These are phyloP conservation scores for Tilletia setariae DNA, from an alignment of 1,284 basidiomycete genomes.

Conservation along the genomic window DNA sequence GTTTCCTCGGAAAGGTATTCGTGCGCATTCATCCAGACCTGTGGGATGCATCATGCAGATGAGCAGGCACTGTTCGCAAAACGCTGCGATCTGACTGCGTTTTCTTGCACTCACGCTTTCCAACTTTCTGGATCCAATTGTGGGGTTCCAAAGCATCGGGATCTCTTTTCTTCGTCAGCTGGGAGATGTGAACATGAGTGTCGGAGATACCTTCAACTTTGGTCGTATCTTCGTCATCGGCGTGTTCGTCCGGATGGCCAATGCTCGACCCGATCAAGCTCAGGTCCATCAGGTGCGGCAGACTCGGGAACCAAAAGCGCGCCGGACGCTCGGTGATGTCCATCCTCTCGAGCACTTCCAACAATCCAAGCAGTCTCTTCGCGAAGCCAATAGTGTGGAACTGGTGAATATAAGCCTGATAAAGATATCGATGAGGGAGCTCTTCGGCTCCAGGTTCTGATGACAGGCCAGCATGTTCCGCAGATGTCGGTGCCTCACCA, in stretches of 20 bases:
- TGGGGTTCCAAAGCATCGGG: constrained; percentile 71
- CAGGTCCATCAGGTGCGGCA: constrained; percentile 44
- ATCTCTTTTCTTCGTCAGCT: constrained; percentile 61
- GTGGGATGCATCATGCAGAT: too few relatives aligned
- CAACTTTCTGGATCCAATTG: constrained; percentile 29
- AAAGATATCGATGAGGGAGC: constrained; percentile 56
- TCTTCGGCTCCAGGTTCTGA: not conserved
- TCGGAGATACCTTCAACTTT: constrained; percentile 61
- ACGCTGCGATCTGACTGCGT: too few relatives aligned
- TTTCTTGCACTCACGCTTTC: constrained; percentile 30
- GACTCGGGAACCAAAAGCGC: constrained; percentile 68
- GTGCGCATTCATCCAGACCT: constrained; percentile 32
- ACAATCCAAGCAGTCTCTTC: constrained; percentile 53
- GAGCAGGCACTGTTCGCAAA: too few relatives aligned
- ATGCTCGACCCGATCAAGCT: constrained; percentile 45
- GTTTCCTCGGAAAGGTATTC: constrained; percentile 52
- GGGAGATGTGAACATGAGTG: not conserved
- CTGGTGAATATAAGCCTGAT: constrained; percentile 71
- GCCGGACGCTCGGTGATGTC: constrained; percentile 62
- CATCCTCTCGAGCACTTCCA: constrained; percentile 64
- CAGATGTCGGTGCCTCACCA: not conserved
- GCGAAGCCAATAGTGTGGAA: constrained; percentile 55
- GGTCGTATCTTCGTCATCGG: constrained; percentile 65
- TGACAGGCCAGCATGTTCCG: not conserved
- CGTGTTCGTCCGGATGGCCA: constrained; percentile 57